These are phyloP conservation scores for Viola odorata DNA, from an alignment of 345 rosid genomes.

Conservation along the genomic window DNA sequence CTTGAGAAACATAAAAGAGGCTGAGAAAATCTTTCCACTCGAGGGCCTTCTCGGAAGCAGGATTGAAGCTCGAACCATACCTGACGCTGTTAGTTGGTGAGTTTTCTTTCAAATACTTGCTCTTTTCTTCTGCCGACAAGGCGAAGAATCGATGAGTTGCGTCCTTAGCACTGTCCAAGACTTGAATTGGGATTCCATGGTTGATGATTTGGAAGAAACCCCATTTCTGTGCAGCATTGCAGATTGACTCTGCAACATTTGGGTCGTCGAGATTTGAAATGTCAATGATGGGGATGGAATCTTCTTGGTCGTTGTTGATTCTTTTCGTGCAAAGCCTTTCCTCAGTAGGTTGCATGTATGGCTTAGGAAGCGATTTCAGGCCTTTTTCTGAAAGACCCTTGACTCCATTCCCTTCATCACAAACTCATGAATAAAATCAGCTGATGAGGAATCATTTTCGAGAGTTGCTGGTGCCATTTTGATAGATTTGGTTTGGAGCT, in stretches of 20 bases:
- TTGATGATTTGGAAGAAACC: constrained; percentile 49
- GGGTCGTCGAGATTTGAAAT: constrained; percentile 34
- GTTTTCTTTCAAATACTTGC: constrained; percentile 27
- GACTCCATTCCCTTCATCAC: no score
- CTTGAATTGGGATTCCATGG: constrained; percentile 39
- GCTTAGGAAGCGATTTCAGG: no score
- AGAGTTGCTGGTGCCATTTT: no score
- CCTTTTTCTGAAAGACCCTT: no score
- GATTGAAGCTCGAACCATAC: constrained; percentile 21
- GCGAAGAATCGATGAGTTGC: constrained; percentile 41
- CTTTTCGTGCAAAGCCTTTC: no score
- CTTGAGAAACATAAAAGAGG: constrained; percentile 18
- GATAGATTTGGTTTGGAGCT: no score
- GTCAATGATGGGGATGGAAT: constrained; percentile 40
- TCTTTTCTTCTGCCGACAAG: constrained; percentile 36
- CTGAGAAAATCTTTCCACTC: constrained; percentile 26
- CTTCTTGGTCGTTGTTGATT: no score
- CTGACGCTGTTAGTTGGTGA: constrained; percentile 10
- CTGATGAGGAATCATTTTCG: no score
- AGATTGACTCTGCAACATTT: constrained; percentile 29
- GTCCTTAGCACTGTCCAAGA: constrained; percentile 29
- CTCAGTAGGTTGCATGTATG: no score
- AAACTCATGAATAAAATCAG: no score
- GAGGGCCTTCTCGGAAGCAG: constrained; percentile 16
- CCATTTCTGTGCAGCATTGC: constrained; percentile 48